Evolutionary conservation across 2,329 filamentous ascomycete species (phyloP).

Genomic region (Phaeosphaeriaceae sp.): DNA sequence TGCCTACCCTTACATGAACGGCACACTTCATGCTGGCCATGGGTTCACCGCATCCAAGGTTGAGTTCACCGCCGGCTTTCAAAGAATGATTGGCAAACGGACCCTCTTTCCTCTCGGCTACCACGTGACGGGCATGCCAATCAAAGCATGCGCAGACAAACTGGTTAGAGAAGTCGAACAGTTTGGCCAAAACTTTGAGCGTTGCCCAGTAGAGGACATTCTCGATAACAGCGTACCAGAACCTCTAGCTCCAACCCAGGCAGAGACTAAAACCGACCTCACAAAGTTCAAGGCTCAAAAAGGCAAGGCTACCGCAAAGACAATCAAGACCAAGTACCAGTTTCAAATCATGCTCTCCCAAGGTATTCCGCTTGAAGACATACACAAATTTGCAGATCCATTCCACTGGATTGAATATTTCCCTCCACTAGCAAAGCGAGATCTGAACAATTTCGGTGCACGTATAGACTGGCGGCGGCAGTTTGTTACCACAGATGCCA

Average conservation of each 20-base stretch:
- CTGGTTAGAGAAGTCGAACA: constrained; percentile 84
- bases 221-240: constrained; percentile 55
- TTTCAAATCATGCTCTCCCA: constrained; percentile 94
- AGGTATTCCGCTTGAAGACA: constrained; percentile 85
- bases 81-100: constrained; percentile 88
- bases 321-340: constrained; percentile 92
- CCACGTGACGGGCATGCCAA: constrained; percentile 92
- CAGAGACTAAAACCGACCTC: constrained; percentile 75
- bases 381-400: constrained; percentile 92
- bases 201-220: constrained; percentile 59
- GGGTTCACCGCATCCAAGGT: constrained; percentile 91
- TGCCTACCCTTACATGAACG: constrained; percentile 62
- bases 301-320: constrained; percentile 83
- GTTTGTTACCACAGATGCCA: constrained; percentile 94
- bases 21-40: constrained; percentile 81
- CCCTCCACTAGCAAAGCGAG: constrained; percentile 77
- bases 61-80: constrained; percentile 87
- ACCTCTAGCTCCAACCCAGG: constrained; percentile 66
- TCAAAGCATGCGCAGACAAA: constrained; percentile 97
- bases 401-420: constrained; percentile 92
- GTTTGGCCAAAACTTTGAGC: constrained; percentile 86
- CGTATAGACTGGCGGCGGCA: constrained; percentile 92
- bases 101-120: constrained; percentile 90
- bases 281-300: constrained; percentile 86
- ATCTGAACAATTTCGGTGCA: constrained; percentile 83